Base-by-base conservation (phyloP, 2,329 filamentous ascomycete species). In the Diaporthe destruens region DNA sequence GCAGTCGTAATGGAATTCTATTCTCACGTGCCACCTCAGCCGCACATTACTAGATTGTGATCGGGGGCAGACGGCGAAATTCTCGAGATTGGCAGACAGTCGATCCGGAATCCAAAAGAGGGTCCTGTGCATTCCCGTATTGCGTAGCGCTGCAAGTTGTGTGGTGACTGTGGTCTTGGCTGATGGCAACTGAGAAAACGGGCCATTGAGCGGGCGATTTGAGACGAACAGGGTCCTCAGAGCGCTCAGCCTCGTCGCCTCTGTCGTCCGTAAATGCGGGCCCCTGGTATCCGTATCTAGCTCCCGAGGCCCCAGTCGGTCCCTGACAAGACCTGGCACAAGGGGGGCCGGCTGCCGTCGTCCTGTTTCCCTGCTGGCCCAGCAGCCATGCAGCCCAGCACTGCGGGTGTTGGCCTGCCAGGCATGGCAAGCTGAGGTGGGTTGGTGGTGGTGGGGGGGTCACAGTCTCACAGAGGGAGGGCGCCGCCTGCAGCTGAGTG, bases 41-140 rank as follows among this genome's bases (percentile, higher is more conserved):
- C 6, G 66, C 36, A n/a, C 29, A 69, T 25, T 11, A 51, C n/a
- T 12, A 44, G 44, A 61, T 70, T 70, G 55, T 39, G 67, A 70
- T 70, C 55, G 32, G 67, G 67, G 55, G 56, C 67, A 14, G 49
- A n/a, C 20, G 29, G 53, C 34, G 34, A 59, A 59, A 53, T 70
- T 53, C 55, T 70, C 55, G 67, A 70, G 67, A 70, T 70, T 70
- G 56, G 67, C 53, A n/a, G 49, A 61, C 44, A 59, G 55, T 61
- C 67, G 56, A 70, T 53, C 47, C 44, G 32, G 55, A 29, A 61
- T 29, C 39, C 34, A 61, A 61, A 70, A 39, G 67, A 55, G 67
- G 67, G 42, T 51, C 67, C 67, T n/a, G 49, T 25, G 14, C 47
- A 55, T 42, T 49, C 16, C 53, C 44, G 25, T 59, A 57, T 51